Base-by-base conservation (phyloP, 2,329 filamentous ascomycete genomes). In the Scleromitrula shiraiana region DNA sequence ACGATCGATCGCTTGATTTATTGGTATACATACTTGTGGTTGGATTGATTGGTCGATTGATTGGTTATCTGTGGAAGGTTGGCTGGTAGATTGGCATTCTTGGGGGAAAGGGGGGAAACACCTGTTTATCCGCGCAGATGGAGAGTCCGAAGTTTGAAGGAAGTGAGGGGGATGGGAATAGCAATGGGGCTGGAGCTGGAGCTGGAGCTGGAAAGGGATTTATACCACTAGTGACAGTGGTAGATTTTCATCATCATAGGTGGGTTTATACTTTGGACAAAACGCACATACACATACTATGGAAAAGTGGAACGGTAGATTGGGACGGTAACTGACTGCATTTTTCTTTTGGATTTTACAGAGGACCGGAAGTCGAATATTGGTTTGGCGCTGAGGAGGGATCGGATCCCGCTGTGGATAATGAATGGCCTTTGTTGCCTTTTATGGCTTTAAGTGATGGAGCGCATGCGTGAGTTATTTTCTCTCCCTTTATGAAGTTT, bases 361-460 rank as follows among this genome's bases (percentile, higher is more conserved):
- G 81, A 64, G 93, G 93, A 7, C 93, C 93, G 26, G 93, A 98
- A 70, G 85, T 97, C 49, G 90, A 97, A 71, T 78, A 76, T 60
- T 97, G 91, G 86, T 88, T 95, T 63, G 89, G 88, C 53, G 79
- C 70, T 27, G 70, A 82, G 17, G 82, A 90, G 58, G 85, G 82
- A 46, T 73, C 71, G 50, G 89, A 96, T 67, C 88, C 91, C 9
- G 85, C 85, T 3, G 73, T 69, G 38, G 85, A 90, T 50, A 91
- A 94, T 68, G 88, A 93, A 63, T 98, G 93, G 93, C 77, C 82
- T 23, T 68, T 96, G 57, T 74, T 98, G 53, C 90, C 93, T 0
- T 98, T 98, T 67, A 96, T 97, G 88, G 93, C 93, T 22, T 70
- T 98, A 62, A 93, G 88, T 50, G 93, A 98, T 65, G 93, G 93